A percentile compares a stretch with the other conserved stretches of the same genome.
Conservation (phyloP, 768 basidiomycete genomes). For the Leccinum subgranulosum region DNA sequence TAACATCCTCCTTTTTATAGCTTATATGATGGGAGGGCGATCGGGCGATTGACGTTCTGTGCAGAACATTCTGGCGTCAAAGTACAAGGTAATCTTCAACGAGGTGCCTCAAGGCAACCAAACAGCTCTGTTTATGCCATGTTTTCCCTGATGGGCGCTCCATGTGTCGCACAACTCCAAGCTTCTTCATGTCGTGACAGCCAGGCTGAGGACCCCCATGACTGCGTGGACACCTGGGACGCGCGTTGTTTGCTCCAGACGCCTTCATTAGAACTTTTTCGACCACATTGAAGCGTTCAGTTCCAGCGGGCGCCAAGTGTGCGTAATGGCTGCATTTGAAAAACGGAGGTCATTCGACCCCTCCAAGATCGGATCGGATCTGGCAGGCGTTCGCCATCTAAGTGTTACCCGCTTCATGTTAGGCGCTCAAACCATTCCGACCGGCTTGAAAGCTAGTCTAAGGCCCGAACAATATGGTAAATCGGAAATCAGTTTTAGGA, state of each 20-base stretch:
- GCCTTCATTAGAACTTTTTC: background rate
- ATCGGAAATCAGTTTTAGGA: too few relatives aligned
- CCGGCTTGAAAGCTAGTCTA: background rate
- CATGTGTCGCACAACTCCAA: background rate
- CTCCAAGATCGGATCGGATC: too few relatives aligned
- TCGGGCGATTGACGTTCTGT: background rate
- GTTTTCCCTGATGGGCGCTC: constrained; percentile 4
- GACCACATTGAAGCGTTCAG: background rate
- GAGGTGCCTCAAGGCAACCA: background rate
- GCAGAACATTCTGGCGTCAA: constrained; percentile 1
- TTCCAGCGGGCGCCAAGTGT: background rate
- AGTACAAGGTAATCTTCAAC: background rate
- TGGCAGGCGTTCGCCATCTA: background rate
- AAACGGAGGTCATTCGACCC: constrained; percentile 8
- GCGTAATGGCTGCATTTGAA: background rate
- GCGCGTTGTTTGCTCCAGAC: background rate
- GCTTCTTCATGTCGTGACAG: constrained; percentile 13
- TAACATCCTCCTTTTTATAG: constrained; percentile 14
- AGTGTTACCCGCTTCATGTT: background rate
- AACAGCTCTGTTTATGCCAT: background rate
- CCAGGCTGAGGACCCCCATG: background rate
- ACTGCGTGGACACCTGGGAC: background rate
- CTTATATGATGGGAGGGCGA: background rate
- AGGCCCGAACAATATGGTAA: too few relatives aligned
- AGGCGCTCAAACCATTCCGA: background rate